A percentile compares a stretch with the other conserved stretches of the same genome.
Evolutionary conservation across 176 grass and related monocot species (phyloP).

Genomic region (Oryza punctata): DNA sequence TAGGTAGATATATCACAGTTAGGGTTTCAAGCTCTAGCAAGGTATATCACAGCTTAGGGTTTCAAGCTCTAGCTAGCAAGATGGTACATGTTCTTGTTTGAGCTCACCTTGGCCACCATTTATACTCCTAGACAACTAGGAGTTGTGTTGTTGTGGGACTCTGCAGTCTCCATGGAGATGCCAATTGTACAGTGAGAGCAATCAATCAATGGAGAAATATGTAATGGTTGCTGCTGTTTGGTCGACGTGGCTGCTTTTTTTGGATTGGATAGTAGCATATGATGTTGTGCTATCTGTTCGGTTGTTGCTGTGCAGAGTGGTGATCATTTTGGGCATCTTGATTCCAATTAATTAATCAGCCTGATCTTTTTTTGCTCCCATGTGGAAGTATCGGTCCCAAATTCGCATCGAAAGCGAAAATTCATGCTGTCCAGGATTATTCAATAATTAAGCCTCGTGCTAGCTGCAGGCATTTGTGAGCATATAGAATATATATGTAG

Average conservation of each 20-base stretch:
- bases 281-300: not conserved
- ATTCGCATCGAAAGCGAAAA: conserved; percentile 4
- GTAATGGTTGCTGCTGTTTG: not conserved
- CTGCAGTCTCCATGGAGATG: conserved; percentile 15
- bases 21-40: not conserved
- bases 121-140: conserved; percentile 38
- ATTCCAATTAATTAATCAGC: not conserved
- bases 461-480: not conserved
- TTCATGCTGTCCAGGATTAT: not conserved
- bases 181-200: conserved; percentile 14
- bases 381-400: not conserved
- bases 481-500: not conserved
- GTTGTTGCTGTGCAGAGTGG: conserved; percentile 12
- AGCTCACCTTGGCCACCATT: conserved; percentile 36
- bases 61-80: not conserved
- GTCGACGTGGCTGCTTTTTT: conserved; percentile 6
- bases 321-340: not conserved
- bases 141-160: conserved; percentile 28
- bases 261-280: not conserved
- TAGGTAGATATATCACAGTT: not conserved
- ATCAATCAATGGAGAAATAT: conserved; percentile 4
- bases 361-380: not conserved
- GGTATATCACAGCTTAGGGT: not conserved
- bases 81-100: not conserved
- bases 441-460: not conserved